phyloP scores from a whole-genome alignment of 2,329 filamentous ascomycete species.

The Exophiala spinifera region DNA sequence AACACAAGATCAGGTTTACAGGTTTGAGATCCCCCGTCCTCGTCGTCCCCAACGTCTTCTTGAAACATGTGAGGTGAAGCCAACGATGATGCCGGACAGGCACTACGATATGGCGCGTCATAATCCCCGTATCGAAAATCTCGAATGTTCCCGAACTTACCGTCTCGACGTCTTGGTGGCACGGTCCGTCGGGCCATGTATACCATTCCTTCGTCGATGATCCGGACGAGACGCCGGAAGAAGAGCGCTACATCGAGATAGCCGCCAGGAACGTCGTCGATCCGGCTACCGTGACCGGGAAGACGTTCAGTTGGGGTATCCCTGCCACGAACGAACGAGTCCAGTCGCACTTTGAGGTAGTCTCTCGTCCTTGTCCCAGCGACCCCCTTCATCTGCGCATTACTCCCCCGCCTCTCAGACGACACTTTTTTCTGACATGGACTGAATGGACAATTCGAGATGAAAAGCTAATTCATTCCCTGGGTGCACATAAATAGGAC shows the following conservation, averaged over 20 bases:
- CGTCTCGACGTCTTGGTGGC: slow-evolving; percentile 43
- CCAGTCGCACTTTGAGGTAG: slow-evolving; percentile 37
- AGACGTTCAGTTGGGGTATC: slow-evolving; percentile 28
- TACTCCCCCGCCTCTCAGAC: too few species aligned
- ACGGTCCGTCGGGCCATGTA: slow-evolving; percentile 42
- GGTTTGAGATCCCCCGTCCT: slow-evolving; percentile 16
- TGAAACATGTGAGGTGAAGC: slow-evolving; percentile 15
- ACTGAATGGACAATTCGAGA: too few species aligned
- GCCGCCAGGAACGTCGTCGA: slow-evolving; percentile 38
- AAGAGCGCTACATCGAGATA: slow-evolving; percentile 40
- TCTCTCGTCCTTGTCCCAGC: neutral
- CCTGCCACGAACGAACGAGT: slow-evolving; percentile 29
- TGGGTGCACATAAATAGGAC: slow-evolving; percentile 32
- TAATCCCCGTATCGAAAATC: slow-evolving; percentile 40
- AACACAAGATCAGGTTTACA: slow-evolving; percentile 47
- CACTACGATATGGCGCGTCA: slow-evolving; percentile 48
- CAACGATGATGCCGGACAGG: slow-evolving; percentile 35
- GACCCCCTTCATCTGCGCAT: too few species aligned
- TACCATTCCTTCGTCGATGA: slow-evolving; percentile 43
- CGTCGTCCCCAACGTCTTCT: slow-evolving; percentile 10
- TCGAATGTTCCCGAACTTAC: slow-evolving; percentile 35
- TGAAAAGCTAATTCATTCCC: too few species aligned
- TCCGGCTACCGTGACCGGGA: slow-evolving; percentile 18
- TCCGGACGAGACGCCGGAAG: slow-evolving; percentile 15
- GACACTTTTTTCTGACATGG: too few species aligned